phyloP scores from a whole-genome alignment of 805 yeast species.

The Wickerhamomyces ciferrii region DNA sequence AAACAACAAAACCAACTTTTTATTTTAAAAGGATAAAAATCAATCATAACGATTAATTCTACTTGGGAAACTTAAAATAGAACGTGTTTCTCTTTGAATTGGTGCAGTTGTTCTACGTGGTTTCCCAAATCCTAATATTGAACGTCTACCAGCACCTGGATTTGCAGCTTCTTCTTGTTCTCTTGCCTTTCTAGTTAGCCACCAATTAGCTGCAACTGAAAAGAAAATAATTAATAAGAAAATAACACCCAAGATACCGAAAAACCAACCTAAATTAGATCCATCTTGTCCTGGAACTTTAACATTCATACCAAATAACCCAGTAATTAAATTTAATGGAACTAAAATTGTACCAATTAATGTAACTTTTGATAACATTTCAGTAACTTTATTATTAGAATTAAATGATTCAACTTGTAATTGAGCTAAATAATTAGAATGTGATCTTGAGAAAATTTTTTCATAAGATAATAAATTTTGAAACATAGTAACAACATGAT shows the following conservation, averaged over 20 bases:
- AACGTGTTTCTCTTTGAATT: constrained; percentile 18
- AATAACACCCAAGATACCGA: constrained; percentile 57
- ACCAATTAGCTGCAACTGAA: constrained; percentile 34
- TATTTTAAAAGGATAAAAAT: background rate
- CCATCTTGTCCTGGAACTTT: constrained; percentile 66
- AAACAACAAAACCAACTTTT: background rate
- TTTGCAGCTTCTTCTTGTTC: constrained; percentile 17
- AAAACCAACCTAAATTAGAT: constrained; percentile 53
- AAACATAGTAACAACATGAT: constrained; percentile 94
- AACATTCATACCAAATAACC: constrained; percentile 96
- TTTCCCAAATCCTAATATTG: constrained; percentile 23
- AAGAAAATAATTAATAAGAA: constrained; percentile 33
- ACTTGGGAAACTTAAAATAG: constrained; percentile 20
- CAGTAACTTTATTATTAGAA: constrained; percentile 80
- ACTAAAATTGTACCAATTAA: constrained; percentile 84
- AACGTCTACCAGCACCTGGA: constrained; percentile 23
- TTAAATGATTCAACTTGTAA: constrained; percentile 89
- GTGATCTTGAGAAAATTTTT: constrained; percentile 88
- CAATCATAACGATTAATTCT: constrained; percentile 20
- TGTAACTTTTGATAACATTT: constrained; percentile 84
- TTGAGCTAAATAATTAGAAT: constrained; percentile 89
- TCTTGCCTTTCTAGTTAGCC: constrained; percentile 30
- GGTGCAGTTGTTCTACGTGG: constrained; percentile 4
- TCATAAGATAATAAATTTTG: constrained; percentile 88
- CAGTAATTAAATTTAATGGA: constrained; percentile 87